These are phyloP conservation scores for Vachellia collinsii DNA, from an alignment of 306 rosid genomes.

Conservation along the genomic window DNA sequence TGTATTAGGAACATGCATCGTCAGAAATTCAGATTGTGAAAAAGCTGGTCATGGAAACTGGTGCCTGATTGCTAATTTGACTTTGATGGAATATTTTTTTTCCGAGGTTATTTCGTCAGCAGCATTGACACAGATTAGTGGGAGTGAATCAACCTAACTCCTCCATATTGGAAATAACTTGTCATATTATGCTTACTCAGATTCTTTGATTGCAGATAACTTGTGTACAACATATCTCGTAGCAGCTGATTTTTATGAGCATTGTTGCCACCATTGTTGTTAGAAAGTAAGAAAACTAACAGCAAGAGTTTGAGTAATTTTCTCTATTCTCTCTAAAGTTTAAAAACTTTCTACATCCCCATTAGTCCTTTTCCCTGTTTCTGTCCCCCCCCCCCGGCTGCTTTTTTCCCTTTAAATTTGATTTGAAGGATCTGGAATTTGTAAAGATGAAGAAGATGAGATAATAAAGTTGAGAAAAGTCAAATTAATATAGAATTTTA, in stretches of 20 bases:
- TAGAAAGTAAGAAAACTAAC: slow-evolving; percentile 7
- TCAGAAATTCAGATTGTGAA: slow-evolving; percentile 4
- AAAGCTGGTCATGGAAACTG: slow-evolving; percentile 7
- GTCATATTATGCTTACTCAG: slow-evolving; percentile 32
- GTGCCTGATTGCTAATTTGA: slow-evolving; percentile 28
- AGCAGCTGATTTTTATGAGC: slow-evolving; percentile 31
- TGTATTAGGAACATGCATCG: slow-evolving; percentile 25
- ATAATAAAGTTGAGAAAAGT: too few species aligned
- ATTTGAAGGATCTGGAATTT: not conserved
- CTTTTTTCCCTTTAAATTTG: too few species aligned
- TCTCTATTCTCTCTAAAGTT: slow-evolving; percentile 8
- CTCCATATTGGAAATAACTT: slow-evolving; percentile 18
- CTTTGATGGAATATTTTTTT: slow-evolving; percentile 17
- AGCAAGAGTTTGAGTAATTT: slow-evolving; percentile 20
- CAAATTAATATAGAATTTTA: not conserved
- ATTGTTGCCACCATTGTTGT: slow-evolving; percentile 35
- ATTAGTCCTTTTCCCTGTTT: not conserved
- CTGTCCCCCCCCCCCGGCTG: too few species aligned
- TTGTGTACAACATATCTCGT: slow-evolving; percentile 35
- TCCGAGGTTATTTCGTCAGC: slow-evolving; percentile 13
- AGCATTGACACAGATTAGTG: slow-evolving; percentile 34
- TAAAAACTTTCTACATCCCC: slow-evolving; percentile 6
- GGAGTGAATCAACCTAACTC: slow-evolving; percentile 36
- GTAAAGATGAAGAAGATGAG: not conserved
- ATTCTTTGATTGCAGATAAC: slow-evolving; percentile 46